A percentile compares a stretch with the other conserved stretches of the same genome.
These are phyloP conservation scores for Gossypium anomalum DNA, from an alignment of 345 rosid species.

Conservation along the genomic window DNA sequence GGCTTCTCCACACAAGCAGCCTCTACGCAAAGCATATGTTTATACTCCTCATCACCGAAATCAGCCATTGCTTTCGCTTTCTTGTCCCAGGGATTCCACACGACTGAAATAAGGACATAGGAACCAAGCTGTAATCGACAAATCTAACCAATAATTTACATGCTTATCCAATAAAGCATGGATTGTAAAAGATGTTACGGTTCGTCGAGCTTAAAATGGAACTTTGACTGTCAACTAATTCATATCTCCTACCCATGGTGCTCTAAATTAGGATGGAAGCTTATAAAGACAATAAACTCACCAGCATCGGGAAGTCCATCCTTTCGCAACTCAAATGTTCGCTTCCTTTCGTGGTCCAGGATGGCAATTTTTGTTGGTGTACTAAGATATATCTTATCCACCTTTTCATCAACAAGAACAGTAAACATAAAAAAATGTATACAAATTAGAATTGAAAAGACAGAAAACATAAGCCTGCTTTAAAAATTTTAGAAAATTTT, in stretches of 20 bases:
- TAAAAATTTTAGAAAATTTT: no score
- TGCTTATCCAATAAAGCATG: not conserved
- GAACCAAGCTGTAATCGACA: not conserved
- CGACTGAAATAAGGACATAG: constrained; percentile 20
- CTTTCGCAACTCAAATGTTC: constrained; percentile 59
- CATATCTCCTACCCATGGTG: not conserved
- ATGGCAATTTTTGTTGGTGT: constrained; percentile 60
- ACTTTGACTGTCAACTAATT: no score
- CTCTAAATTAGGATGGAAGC: not conserved
- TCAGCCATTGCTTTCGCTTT: constrained; percentile 40
- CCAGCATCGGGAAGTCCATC: constrained; percentile 84
- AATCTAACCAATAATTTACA: not conserved
- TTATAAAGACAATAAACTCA: constrained; percentile 24
- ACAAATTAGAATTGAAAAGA: not conserved
- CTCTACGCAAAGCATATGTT: constrained; percentile 38
- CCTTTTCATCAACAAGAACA: constrained; percentile 31
- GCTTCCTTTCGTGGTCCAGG: constrained; percentile 72
- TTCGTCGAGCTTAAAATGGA: no score
- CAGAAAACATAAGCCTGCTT: not conserved
- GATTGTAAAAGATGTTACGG: no score
- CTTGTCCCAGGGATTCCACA: constrained; percentile 52
- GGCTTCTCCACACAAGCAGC: constrained; percentile 41
- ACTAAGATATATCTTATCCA: constrained; percentile 72
- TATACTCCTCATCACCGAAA: constrained; percentile 42
- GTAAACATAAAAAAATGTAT: not conserved